A percentile compares a stretch with the other conserved stretches of the same genome.
These are phyloP conservation scores for Pseudocercospora macadamiae DNA, from an alignment of 2,329 filamentous ascomycete species.

Conservation along the genomic window DNA sequence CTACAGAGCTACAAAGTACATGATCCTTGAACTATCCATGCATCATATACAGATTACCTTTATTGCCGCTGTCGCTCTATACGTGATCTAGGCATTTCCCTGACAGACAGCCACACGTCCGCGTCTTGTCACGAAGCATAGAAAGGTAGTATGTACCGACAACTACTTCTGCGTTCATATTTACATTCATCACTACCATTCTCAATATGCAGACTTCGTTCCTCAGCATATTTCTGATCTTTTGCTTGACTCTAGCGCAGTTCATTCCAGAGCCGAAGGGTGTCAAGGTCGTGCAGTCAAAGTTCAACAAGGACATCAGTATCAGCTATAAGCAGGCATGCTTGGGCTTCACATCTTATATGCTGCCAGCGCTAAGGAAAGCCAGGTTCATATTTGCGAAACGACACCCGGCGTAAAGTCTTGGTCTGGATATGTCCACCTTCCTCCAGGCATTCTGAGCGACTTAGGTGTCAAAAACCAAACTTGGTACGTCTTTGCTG, in stretches of 20 bases:
- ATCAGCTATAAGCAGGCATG: slow-evolving; percentile 24
- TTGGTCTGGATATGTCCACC: slow-evolving; percentile 63
- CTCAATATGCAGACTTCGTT: too few relatives aligned
- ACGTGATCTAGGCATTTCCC: not conserved
- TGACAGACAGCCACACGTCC: too few relatives aligned
- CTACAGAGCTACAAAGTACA: not conserved
- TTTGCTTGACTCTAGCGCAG: slow-evolving; percentile 5
- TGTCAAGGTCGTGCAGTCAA: slow-evolving; percentile 7
- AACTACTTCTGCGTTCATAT: not conserved
- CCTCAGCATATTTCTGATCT: not conserved
- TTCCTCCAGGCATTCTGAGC: slow-evolving; percentile 33
- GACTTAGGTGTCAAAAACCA: slow-evolving; percentile 8
- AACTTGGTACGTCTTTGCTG: not conserved
- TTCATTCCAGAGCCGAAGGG: slow-evolving; percentile 20
- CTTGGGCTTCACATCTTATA: too few relatives aligned
- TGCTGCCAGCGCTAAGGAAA: too few relatives aligned
- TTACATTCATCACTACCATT: not conserved
- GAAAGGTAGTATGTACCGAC: too few relatives aligned
- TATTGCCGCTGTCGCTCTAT: not conserved
- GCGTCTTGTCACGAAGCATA: too few relatives aligned
- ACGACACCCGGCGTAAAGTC: slow-evolving; percentile 59
- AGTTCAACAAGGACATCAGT: slow-evolving; percentile 17
- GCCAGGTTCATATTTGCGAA: slow-evolving; percentile 53
- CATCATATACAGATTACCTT: not conserved
- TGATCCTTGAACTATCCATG: not conserved